Conservation (phyloP, 441 rosid genomes). For the California macrophylla region DNA sequence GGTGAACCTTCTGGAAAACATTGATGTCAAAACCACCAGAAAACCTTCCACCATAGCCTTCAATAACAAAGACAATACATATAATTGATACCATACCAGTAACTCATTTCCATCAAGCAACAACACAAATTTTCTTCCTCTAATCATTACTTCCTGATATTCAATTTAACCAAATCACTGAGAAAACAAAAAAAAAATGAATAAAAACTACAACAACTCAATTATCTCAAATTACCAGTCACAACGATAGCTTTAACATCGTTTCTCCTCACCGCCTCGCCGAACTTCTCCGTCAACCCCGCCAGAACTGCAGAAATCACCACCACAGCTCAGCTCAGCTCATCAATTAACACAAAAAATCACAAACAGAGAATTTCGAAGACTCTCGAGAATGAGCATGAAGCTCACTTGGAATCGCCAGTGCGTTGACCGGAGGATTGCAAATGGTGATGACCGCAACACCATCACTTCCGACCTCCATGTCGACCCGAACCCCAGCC, state of each 20-base stretch:
- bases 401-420: constrained; percentile 58
- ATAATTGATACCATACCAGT: not conserved
- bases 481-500: constrained; percentile 44
- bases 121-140: not conserved
- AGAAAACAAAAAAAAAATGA: not conserved
- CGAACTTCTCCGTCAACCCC: constrained; percentile 61
- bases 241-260: constrained; percentile 81
- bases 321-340: constrained; percentile 4
- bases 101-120: constrained; percentile 5
- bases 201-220: not conserved
- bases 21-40: constrained; percentile 88
- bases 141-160: not conserved
- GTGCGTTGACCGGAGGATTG: constrained; percentile 87
- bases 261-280: constrained; percentile 48
- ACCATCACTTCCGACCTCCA: constrained; percentile 80
- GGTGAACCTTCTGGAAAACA: constrained; percentile 63
- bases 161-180: not conserved
- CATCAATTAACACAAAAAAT: not conserved
- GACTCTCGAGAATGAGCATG: not conserved
- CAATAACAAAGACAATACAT: constrained; percentile 17
- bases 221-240: constrained; percentile 39
- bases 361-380: not conserved
- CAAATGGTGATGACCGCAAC: constrained; percentile 71
- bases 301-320: constrained; percentile 38
- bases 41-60: constrained; percentile 78